phyloP scores from a whole-genome alignment of 148 eudicot genomes.

The Rhododendron henanense region DNA sequence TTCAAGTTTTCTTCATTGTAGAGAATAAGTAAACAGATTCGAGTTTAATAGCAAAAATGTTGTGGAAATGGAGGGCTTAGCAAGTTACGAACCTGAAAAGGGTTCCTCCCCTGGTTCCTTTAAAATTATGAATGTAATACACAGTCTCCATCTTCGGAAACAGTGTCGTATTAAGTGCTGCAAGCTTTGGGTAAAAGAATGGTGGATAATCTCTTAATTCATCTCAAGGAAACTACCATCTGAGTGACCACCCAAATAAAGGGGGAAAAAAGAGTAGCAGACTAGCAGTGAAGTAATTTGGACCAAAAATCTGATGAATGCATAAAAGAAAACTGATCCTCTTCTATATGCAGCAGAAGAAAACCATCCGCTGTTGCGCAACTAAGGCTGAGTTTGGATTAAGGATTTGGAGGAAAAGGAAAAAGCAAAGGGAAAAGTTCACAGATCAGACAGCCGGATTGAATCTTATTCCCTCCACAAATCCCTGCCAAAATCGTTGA shows the following conservation, averaged over 20 bases:
- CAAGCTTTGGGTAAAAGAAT: conserved; percentile 93
- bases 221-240: conserved; percentile 37
- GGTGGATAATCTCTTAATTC: conserved; percentile 67
- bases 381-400: neutral
- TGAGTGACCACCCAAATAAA: neutral
- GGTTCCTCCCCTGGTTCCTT: conserved; percentile 79
- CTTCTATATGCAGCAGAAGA: neutral
- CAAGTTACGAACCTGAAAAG: conserved; percentile 74
- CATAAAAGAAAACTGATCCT: neutral
- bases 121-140: conserved; percentile 95
- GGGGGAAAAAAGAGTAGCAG: neutral
- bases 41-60: neutral
- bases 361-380: neutral
- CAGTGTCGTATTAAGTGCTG: conserved; percentile 67
- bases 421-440: neutral
- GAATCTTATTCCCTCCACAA: neutral
- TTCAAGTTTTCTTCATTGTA: neutral
- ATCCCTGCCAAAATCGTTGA: neutral
- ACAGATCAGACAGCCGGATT: neutral
- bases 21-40: neutral
- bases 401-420: neutral
- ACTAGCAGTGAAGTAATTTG: neutral
- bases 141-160: conserved; percentile 93
- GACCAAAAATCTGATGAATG: neutral
- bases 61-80: neutral